Evolutionary conservation across 106 monocot species (phyloP).

Genomic region (Posidonia australis): DNA sequence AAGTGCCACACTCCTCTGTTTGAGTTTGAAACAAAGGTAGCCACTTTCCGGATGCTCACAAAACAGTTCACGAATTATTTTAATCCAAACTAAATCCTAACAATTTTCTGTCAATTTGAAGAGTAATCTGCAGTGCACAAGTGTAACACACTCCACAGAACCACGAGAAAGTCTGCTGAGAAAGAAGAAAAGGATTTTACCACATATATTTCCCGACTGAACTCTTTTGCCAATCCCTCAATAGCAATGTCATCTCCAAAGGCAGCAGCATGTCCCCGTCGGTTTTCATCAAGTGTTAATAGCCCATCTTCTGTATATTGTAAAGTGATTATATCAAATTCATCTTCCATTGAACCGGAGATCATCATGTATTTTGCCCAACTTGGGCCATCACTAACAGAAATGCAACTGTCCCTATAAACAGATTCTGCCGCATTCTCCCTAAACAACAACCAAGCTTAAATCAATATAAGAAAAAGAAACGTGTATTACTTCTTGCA

Average conservation of each 20-base stretch:
- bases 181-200: no score
- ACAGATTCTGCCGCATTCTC: constrained; percentile 62
- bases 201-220: constrained; percentile 76
- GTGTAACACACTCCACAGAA: no score
- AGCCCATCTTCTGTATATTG: constrained; percentile 85
- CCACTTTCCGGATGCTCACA: no score
- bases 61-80: no score
- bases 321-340: constrained; percentile 75
- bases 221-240: constrained; percentile 71
- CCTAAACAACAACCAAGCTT: constrained; percentile 19
- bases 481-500: background rate
- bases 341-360: constrained; percentile 67
- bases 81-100: no score
- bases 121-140: no score
- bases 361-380: constrained; percentile 92
- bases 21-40: no score
- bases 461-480: no score
- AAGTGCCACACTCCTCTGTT: no score
- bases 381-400: constrained; percentile 46
- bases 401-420: constrained; percentile 71
- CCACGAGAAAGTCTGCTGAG: no score
- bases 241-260: constrained; percentile 96
- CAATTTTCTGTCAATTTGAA: no score
- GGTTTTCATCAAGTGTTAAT: constrained; percentile 69
- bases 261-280: constrained; percentile 61